Base-by-base conservation (phyloP, 2,329 filamentous ascomycete species). In the Trichophyton mentagrophytes region DNA sequence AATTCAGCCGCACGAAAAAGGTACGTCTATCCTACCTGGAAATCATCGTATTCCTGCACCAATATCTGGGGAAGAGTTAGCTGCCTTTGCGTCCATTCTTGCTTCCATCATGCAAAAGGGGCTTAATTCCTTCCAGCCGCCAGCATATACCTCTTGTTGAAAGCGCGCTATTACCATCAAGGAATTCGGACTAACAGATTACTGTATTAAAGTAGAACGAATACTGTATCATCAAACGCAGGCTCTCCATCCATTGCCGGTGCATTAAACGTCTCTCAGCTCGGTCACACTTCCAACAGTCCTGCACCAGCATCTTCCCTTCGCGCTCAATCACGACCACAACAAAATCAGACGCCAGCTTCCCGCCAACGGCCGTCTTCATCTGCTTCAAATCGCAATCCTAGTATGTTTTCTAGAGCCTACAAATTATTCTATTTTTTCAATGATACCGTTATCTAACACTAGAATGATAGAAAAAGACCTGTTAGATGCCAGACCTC, bases 331-430 rank as follows among this genome's bases (percentile, higher is more conserved):
- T 84, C 87, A 4, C 84, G 89, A 66, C 83, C 84, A 42, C 85
- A 91, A 68, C 89, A 90, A 69, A 91, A 87, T 68, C 89, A 88
- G 15, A 81, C 83, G 60, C 82, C 84, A 61, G 80, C 82, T n/a
- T 76, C 76, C 38, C 77, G 77, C 51, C 77, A 88, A 58, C 78
- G 82, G 40, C 82, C 85, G 1, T 73, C 80, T 3, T 84, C 85
- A 1, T 82, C 83, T 1, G 77, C 82, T 9, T 82, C 85, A 2
- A 85, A 78, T 65, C 86, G 84, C 65, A 64, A 71, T 68, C 82
- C 80, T 61, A 77, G 72, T 67, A 70, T 66, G 61, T 72, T 73
- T 27, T 63, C 68, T 58, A 67, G 65, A 36, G 67, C 59, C 53
- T 69, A 69, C 67, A 63, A 53, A 57, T 20, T 56, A 9, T 15